Conservation (phyloP, 495 filamentous ascomycete genomes). For the Xylaria flabelliformis region DNA sequence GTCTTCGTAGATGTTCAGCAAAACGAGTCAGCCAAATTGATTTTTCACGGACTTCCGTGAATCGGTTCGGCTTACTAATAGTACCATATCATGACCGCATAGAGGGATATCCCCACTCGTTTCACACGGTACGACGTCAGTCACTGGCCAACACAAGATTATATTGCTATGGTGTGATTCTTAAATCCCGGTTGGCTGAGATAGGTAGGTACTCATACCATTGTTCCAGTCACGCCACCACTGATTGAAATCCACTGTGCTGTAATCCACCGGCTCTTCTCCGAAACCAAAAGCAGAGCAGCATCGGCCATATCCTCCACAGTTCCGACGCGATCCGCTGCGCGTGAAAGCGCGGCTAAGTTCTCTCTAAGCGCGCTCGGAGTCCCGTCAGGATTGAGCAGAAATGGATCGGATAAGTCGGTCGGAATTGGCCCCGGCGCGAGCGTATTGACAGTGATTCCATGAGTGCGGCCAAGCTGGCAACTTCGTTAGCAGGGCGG, state of each 20-base stretch:
- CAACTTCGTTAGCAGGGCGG: neutral
- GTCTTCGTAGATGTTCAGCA: neutral
- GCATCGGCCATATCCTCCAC: slow-evolving; percentile 54
- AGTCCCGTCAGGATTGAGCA: slow-evolving; percentile 5
- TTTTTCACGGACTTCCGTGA: slow-evolving; percentile 10
- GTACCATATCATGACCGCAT: neutral
- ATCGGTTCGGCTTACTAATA: neutral
- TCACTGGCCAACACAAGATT: neutral
- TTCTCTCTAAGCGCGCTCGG: neutral
- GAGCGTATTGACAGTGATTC: slow-evolving; percentile 51
- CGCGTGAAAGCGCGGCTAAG: slow-evolving; percentile 20
- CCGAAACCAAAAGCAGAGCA: slow-evolving; percentile 52
- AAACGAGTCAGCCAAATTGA: neutral
- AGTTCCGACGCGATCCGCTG: slow-evolving; percentile 38
- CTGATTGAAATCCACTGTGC: slow-evolving; percentile 56
- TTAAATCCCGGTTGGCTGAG: neutral
- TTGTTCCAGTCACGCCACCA: slow-evolving; percentile 46
- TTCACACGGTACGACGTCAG: neutral
- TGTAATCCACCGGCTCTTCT: slow-evolving; percentile 59
- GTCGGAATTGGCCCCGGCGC: slow-evolving; percentile 44
- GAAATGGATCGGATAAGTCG: slow-evolving; percentile 31
- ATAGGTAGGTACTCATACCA: neutral
- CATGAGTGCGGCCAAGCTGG: slow-evolving; percentile 43
- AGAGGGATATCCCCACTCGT: neutral
- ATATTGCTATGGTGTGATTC: neutral